Evolutionary conservation across 73 alveolate genomes (phyloP).

Genomic region (Effrenium voratum): DNA sequence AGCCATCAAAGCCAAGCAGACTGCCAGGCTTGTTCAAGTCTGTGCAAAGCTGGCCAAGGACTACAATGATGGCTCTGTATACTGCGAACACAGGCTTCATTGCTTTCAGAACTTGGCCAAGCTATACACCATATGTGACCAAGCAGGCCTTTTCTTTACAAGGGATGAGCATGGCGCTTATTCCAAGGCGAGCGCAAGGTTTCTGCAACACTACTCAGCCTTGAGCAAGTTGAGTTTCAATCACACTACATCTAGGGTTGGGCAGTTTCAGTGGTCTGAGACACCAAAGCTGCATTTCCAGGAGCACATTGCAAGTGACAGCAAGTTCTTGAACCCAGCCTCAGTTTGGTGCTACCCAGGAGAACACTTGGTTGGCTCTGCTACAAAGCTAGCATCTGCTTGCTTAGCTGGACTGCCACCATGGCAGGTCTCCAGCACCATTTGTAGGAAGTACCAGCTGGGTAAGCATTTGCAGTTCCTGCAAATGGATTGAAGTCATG

Average conservation of each 20-base stretch:
- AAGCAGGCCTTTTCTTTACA: neutral
- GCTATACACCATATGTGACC: neutral
- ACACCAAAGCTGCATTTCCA: neutral
- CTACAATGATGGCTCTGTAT: neutral
- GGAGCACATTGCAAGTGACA: neutral
- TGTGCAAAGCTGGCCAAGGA: neutral
- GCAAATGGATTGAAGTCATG: too few species aligned
- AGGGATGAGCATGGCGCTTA: neutral
- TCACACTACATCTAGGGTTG: neutral
- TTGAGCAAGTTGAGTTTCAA: neutral
- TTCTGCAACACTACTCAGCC: slow-evolving; percentile 3
- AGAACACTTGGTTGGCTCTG: neutral
- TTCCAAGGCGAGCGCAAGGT: neutral
- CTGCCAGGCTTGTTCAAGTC: neutral
- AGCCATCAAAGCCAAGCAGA: slow-evolving; percentile 14
- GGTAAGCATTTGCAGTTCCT: neutral
- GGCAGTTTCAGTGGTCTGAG: neutral
- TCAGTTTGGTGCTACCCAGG: slow-evolving; percentile 7
- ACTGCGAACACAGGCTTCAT: neutral
- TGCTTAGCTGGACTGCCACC: neutral
- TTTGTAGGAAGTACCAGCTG: neutral
- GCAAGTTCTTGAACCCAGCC: neutral
- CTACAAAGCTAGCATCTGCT: neutral
- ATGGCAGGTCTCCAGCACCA: neutral
- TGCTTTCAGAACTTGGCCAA: neutral